phyloP scores from a whole-genome alignment of 192 early-diverging fungal species.

The Neocallimastix lanati region DNA sequence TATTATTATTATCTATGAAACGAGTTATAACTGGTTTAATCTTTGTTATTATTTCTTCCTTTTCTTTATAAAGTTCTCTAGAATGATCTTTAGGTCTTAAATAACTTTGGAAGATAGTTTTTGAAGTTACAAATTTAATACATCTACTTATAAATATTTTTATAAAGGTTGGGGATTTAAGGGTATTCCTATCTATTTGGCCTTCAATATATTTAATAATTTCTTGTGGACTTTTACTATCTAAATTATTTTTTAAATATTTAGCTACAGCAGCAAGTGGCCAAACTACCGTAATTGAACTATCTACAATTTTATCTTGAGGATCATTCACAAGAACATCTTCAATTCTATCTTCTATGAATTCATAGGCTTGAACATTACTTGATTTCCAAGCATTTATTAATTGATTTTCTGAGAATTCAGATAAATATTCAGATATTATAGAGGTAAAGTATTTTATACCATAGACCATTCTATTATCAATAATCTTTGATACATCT shows the following conservation, averaged over 20 bases:
- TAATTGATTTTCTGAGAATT: neutral
- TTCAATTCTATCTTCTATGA: neutral
- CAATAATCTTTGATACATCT: neutral
- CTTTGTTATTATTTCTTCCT: neutral
- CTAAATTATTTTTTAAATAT: neutral
- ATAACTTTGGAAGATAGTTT: neutral
- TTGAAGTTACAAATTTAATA: neutral
- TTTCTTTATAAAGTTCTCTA: neutral
- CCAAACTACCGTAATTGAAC: neutral
- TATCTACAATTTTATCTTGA: neutral
- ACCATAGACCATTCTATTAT: neutral
- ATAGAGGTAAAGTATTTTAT: neutral
- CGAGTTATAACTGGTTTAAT: neutral
- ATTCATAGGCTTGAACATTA: neutral
- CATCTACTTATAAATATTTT: neutral
- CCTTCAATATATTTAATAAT: neutral
- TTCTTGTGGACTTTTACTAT: neutral
- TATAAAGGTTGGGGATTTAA: neutral
- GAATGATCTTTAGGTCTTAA: neutral
- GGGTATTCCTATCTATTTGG: neutral
- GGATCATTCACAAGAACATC: neutral
- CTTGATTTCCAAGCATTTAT: neutral
- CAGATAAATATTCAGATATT: neutral
- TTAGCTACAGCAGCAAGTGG: neutral
- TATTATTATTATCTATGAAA: neutral